Evolutionary conservation across 805 yeast genomes (phyloP).

Genomic region (Tetrapisispora namnaoensis): DNA sequence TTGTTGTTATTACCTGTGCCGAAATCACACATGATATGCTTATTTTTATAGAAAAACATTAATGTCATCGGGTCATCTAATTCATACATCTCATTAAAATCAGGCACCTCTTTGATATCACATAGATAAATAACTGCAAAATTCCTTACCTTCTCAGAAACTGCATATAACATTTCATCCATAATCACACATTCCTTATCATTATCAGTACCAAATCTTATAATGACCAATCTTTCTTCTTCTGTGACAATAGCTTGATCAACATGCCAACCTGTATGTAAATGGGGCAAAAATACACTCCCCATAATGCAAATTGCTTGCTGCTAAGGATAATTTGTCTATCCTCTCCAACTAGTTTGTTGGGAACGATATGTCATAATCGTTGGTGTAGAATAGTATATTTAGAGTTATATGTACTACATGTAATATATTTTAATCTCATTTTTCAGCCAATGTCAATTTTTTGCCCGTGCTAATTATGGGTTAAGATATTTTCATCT

Average conservation of each 20-base stretch:
- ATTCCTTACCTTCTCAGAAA: slow-evolving; percentile 76
- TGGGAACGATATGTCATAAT: too few relatives aligned
- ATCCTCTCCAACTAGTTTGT: too few relatives aligned
- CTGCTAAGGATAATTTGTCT: too few relatives aligned
- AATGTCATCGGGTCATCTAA: slow-evolving; percentile 76
- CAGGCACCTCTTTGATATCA: slow-evolving; percentile 83
- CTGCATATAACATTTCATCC: slow-evolving; percentile 74
- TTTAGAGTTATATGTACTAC: too few relatives aligned
- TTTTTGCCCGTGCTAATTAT: too few relatives aligned
- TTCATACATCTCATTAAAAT: slow-evolving; percentile 52
- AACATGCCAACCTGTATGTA: slow-evolving; percentile 89
- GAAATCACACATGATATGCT: slow-evolving; percentile 97
- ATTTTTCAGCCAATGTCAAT: too few relatives aligned
- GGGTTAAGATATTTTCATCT: too few relatives aligned
- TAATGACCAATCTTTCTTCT: slow-evolving; percentile 76
- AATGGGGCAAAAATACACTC: slow-evolving; percentile 70
- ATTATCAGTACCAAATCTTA: slow-evolving; percentile 76
- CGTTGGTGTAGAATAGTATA: too few relatives aligned
- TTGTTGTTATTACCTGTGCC: slow-evolving; percentile 98
- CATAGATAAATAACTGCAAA: slow-evolving; percentile 85
- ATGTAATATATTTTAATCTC: too few relatives aligned
- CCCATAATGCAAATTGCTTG: slow-evolving; percentile 41
- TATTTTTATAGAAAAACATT: slow-evolving; percentile 88
- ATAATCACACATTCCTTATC: slow-evolving; percentile 76
- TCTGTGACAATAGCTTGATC: slow-evolving; percentile 96